phyloP scores from a whole-genome alignment of 192 early-diverging fungal genomes.

The Rhizophlyctis rosea region DNA sequence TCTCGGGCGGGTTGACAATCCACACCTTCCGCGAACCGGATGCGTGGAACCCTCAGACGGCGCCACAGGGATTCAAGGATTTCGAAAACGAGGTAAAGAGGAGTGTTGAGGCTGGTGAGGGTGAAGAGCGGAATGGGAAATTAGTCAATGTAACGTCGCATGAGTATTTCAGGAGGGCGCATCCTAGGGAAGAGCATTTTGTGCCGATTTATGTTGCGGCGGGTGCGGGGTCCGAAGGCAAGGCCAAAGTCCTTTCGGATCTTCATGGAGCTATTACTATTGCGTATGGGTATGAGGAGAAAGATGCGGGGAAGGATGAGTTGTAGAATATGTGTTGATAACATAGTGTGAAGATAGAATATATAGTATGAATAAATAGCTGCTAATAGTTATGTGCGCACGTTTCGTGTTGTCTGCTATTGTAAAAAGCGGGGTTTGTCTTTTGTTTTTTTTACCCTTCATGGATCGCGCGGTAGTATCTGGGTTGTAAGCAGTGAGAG shows the following conservation, averaged over 20 bases:
- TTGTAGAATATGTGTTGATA: no score
- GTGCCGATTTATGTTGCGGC: constrained; percentile 43
- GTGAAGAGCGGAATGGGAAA: constrained; percentile 4
- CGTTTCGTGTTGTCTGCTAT: no score
- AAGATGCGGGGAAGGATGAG: no score
- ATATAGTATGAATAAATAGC: no score
- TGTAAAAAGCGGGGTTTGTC: no score
- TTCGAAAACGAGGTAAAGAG: background rate
- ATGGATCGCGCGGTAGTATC: no score
- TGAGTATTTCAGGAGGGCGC: constrained; percentile 11
- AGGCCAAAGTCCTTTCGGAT: background rate
- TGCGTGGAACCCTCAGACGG: background rate
- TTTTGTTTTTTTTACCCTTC: no score
- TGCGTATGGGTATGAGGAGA: background rate
- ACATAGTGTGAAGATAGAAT: no score
- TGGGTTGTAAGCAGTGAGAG: no score
- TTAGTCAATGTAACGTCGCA: constrained; percentile 5
- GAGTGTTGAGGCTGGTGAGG: constrained; percentile 7
- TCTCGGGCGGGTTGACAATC: constrained; percentile 45
- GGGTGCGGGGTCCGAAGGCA: constrained; percentile 23
- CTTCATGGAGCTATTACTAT: background rate
- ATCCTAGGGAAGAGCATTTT: constrained; percentile 44
- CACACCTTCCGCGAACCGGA: constrained; percentile 17
- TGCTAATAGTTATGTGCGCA: no score
- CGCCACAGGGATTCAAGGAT: constrained; percentile 7